Percentiles rank a stretch among this genome's conserved stretches.
These are phyloP conservation scores for Carallia brachiata DNA, from an alignment of 345 rosid genomes.

Conservation along the genomic window DNA sequence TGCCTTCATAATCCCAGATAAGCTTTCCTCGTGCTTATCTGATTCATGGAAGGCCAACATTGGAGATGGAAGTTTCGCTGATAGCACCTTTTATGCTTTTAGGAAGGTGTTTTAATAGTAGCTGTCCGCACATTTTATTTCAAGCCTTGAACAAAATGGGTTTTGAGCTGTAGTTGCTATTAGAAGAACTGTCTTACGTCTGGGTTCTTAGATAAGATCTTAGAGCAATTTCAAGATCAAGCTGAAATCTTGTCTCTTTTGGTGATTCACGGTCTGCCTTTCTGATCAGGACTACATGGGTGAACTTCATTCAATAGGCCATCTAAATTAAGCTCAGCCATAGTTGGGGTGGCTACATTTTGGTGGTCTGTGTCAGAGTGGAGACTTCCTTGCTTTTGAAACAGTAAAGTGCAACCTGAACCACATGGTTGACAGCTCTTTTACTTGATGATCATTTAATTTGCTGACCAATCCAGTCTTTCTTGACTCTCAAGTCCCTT, in stretches of 20 bases:
- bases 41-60: conserved; percentile 49
- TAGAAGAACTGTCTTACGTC: too few species aligned
- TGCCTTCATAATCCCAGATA: conserved; percentile 43
- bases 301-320: too few species aligned
- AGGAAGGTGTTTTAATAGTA: conserved; percentile 39
- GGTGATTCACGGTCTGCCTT: not conserved
- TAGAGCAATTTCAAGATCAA: not conserved
- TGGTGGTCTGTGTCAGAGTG: too few species aligned
- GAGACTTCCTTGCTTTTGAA: too few species aligned
- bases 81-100: conserved; percentile 29
- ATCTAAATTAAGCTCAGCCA: too few species aligned
- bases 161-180: not conserved
- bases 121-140: conserved; percentile 29
- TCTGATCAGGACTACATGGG: too few species aligned
- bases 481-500: not conserved
- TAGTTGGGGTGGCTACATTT: too few species aligned
- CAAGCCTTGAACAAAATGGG: not conserved
- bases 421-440: too few species aligned
- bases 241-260: not conserved
- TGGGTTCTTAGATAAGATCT: too few species aligned
- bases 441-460: not conserved
- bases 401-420: too few species aligned
- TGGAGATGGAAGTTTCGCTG: conserved; percentile 34
- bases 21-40: conserved; percentile 28
- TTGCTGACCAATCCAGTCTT: not conserved